A percentile compares a stretch with the other conserved stretches of the same genome.
These are phyloP conservation scores for Morella rubra DNA, from an alignment of 306 rosid genomes.

Conservation along the genomic window DNA sequence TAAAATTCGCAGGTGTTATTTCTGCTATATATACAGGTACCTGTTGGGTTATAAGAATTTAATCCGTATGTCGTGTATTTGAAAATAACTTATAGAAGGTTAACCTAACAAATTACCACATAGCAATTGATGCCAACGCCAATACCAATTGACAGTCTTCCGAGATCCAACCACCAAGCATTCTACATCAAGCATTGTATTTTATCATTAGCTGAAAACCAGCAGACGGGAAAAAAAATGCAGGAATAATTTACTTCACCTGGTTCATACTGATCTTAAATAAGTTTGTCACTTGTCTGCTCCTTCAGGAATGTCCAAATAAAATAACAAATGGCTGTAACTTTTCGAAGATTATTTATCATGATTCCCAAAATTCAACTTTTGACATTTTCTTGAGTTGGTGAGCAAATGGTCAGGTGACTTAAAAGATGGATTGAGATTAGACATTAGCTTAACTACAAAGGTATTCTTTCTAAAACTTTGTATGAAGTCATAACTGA, in stretches of 20 bases:
- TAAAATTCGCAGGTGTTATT: slow-evolving; percentile 62
- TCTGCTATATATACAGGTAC: slow-evolving; percentile 80
- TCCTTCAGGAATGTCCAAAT: background rate
- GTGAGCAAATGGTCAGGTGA: background rate
- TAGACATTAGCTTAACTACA: background rate
- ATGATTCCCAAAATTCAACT: background rate
- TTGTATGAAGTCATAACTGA: background rate
- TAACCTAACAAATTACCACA: slow-evolving; percentile 50
- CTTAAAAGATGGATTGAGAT: background rate
- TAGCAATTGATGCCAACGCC: slow-evolving; percentile 77
- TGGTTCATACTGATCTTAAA: background rate
- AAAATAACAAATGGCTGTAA: background rate
- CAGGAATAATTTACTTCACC: background rate
- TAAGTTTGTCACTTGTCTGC: no score
- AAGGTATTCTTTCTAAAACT: background rate
- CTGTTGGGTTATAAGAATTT: slow-evolving; percentile 33
- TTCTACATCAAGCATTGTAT: slow-evolving; percentile 43
- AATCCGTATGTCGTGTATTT: background rate
- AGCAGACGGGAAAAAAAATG: background rate
- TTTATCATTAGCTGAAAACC: background rate
- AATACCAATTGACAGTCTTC: slow-evolving; percentile 75
- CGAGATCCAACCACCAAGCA: slow-evolving; percentile 73
- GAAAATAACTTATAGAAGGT: slow-evolving; percentile 3
- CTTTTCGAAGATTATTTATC: background rate
- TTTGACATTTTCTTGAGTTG: background rate